These are phyloP conservation scores for Malassezia sympodialis DNA, from an alignment of 1,284 basidiomycete genomes.

Conservation along the genomic window DNA sequence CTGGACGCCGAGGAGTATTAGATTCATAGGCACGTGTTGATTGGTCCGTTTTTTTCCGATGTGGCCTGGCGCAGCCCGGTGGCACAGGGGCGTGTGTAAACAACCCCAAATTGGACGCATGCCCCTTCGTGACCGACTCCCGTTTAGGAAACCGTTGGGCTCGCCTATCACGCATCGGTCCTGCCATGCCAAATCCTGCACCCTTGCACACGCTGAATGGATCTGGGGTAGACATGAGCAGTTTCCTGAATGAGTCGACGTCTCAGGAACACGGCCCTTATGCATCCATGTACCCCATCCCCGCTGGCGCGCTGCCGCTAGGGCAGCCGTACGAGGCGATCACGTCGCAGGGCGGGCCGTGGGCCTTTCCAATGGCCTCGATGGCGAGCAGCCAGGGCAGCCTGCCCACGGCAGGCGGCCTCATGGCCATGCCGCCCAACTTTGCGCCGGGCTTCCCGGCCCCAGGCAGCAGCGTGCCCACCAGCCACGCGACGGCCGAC, in stretches of 20 bases:
- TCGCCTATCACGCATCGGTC: neutral
- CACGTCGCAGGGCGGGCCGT: neutral
- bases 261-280: constrained; percentile 5
- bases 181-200: constrained; percentile 7
- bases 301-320: constrained; percentile 34
- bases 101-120: neutral
- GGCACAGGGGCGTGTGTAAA: neutral
- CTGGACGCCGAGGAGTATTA: constrained; percentile 40
- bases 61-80: neutral
- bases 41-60: neutral
- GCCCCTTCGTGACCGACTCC: constrained; percentile 1
- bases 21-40: neutral
- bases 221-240: constrained; percentile 11
- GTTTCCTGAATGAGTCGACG: constrained; percentile 1
- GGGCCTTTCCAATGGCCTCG: constrained; percentile 9
- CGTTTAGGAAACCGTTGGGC: constrained; percentile 6
- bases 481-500: neutral
- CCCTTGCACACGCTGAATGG: neutral
- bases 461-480: neutral
- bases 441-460: neutral
- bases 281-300: constrained; percentile 29
- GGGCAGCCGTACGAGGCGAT: constrained; percentile 15
- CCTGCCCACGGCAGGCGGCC: neutral
- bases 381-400: neutral
- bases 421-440: neutral